phyloP scores from a whole-genome alignment of 768 basidiomycete genomes.

The Mycena kentingensis region DNA sequence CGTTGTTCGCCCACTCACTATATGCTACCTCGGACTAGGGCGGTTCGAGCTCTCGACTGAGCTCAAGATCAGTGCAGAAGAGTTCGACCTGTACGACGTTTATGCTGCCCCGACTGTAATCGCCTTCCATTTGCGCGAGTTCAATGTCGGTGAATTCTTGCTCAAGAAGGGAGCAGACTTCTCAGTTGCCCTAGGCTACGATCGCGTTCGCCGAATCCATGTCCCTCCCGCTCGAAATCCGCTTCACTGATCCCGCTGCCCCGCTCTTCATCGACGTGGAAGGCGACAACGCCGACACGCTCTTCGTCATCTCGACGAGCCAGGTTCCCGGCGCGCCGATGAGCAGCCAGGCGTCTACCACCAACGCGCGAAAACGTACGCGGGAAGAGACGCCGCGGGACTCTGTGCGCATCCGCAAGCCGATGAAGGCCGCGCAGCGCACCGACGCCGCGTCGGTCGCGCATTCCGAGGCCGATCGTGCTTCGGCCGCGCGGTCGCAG shows the following conservation, averaged over 20 bases:
- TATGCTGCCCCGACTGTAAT: constrained; percentile 63
- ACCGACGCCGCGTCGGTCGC: constrained; percentile 28
- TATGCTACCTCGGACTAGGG: constrained; percentile 37
- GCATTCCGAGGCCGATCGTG: constrained; percentile 15
- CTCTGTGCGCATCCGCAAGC: constrained; percentile 48
- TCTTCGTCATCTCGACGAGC: constrained; percentile 82
- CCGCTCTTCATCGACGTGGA: constrained; percentile 81
- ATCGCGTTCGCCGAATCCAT: constrained; percentile 78
- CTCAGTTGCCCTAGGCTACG: constrained; percentile 59
- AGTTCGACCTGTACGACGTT: constrained; percentile 79
- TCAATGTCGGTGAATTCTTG: constrained; percentile 58
- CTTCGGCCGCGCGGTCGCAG: constrained; percentile 24
- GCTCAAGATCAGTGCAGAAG: constrained; percentile 72
- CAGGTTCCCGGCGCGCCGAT: constrained; percentile 47
- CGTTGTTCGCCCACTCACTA: not conserved
- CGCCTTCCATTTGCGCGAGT: constrained; percentile 81
- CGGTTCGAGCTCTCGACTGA: constrained; percentile 72
- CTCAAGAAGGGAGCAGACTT: not conserved
- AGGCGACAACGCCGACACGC: constrained; percentile 60
- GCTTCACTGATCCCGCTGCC: constrained; percentile 72
- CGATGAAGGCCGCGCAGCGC: constrained; percentile 53
- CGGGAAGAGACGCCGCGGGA: constrained; percentile 44
- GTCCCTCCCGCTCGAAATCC: constrained; percentile 63
- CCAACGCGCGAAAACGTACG: constrained; percentile 44
- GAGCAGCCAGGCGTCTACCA: constrained; percentile 28